phyloP scores from a whole-genome alignment of 345 rosid genomes.

The Microthlaspi erraticum region DNA sequence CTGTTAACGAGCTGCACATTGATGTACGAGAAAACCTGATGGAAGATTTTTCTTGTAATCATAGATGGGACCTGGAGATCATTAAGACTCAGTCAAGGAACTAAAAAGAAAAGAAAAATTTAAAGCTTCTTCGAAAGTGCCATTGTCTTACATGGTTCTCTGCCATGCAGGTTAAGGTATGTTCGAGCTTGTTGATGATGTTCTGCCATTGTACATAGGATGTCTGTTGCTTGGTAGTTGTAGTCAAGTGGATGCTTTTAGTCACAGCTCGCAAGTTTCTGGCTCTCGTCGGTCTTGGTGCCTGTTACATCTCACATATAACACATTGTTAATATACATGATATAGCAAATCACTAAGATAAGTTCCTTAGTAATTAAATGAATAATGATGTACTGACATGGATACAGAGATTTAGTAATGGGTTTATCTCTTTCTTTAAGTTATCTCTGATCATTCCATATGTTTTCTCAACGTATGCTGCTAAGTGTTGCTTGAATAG shows the following conservation, averaged over 20 bases:
- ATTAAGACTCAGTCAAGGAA: constrained; percentile 33
- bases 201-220: constrained; percentile 68
- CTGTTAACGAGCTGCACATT: constrained; percentile 77
- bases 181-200: constrained; percentile 58
- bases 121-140: constrained; percentile 1
- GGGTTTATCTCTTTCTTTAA: constrained; percentile 72
- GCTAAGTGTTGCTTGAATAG: constrained; percentile 78
- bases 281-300: constrained; percentile 57
- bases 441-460: constrained; percentile 66
- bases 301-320: constrained; percentile 45
- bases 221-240: constrained; percentile 60
- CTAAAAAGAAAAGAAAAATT: neutral
- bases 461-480: constrained; percentile 71
- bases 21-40: constrained; percentile 67
- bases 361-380: constrained; percentile 20
- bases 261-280: constrained; percentile 54
- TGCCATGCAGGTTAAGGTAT: constrained; percentile 50
- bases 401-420: constrained; percentile 64
- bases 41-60: constrained; percentile 55
- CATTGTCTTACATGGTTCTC: constrained; percentile 56
- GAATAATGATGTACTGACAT: constrained; percentile 46
- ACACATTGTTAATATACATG: constrained; percentile 9
- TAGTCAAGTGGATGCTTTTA: constrained; percentile 49
- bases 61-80: constrained; percentile 61
- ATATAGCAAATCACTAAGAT: constrained; percentile 10